Evolutionary conservation across 2,329 filamentous ascomycete species (phyloP).

Genomic region (Curvularia verruculosa): DNA sequence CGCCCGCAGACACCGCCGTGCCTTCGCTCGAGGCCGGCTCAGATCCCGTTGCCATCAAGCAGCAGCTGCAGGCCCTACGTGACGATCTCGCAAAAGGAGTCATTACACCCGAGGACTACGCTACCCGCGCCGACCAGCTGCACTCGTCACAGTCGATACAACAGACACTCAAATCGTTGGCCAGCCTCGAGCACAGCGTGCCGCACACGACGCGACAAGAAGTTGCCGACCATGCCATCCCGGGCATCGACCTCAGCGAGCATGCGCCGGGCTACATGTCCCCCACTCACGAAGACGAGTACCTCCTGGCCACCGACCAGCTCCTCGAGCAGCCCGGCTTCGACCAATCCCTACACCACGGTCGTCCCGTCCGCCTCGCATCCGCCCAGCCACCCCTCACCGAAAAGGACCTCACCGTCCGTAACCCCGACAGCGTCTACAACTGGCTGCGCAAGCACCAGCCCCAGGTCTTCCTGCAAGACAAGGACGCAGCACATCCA

Average conservation of each 20-base stretch:
- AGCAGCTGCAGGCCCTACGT: conserved; percentile 43
- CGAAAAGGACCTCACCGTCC: conserved; percentile 62
- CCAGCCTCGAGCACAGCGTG: conserved; percentile 49
- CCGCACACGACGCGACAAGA: conserved; percentile 48
- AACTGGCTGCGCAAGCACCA: conserved; percentile 91
- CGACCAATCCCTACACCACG: conserved; percentile 53
- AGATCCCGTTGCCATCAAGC: conserved; percentile 33
- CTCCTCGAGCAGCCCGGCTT: conserved; percentile 59
- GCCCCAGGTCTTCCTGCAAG: conserved; percentile 83
- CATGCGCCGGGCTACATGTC: conserved; percentile 71
- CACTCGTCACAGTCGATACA: conserved; percentile 34
- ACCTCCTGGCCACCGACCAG: conserved; percentile 69
- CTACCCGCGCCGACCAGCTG: conserved; percentile 34
- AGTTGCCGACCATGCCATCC: conserved; percentile 42
- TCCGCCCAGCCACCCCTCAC: conserved; percentile 51
- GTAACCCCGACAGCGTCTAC: conserved; percentile 89
- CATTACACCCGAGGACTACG: conserved; percentile 42
- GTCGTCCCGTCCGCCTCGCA: conserved; percentile 47
- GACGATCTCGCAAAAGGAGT: conserved; percentile 38
- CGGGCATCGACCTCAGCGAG: conserved; percentile 57
- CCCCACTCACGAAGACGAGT: conserved; percentile 74
- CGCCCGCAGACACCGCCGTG: conserved; percentile 37
- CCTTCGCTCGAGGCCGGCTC: conserved; percentile 33
- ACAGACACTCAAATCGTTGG: conserved; percentile 41
- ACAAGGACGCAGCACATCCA: conserved; percentile 57